Percentiles rank a stretch among this genome's conserved stretches.
Conservation (phyloP, 257 asterid species). For the Nyctanthes arbortristis region DNA sequence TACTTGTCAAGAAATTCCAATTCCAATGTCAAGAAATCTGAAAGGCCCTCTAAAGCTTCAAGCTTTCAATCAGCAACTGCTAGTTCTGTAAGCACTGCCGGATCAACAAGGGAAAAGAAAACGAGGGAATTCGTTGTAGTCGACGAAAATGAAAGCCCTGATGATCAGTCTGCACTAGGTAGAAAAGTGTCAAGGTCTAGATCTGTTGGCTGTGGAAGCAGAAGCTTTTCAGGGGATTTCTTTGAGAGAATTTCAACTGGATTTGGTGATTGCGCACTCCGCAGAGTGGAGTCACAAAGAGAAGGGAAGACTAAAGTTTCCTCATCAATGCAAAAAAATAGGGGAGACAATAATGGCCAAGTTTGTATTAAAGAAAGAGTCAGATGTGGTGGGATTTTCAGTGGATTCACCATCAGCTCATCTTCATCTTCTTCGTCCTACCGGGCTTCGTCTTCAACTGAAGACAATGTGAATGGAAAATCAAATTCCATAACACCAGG, state of each 20-base stretch:
- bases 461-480: constrained; percentile 49
- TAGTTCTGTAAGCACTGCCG: constrained; percentile 27
- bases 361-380: constrained; percentile 84
- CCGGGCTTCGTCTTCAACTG: constrained; percentile 57
- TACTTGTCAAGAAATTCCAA: constrained; percentile 50
- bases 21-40: constrained; percentile 36
- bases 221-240: constrained; percentile 95
- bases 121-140: constrained; percentile 55
- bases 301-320: constrained; percentile 73
- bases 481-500: constrained; percentile 28
- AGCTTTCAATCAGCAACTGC: constrained; percentile 47
- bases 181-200: constrained; percentile 93
- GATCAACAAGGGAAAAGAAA: constrained; percentile 54
- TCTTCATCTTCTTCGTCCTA: constrained; percentile 78
- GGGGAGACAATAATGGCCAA: constrained; percentile 42
- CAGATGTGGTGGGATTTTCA: constrained; percentile 86
- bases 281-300: constrained; percentile 94
- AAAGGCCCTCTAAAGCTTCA: constrained; percentile 34
- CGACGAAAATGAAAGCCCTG: constrained; percentile 75
- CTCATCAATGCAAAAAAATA: constrained; percentile 36
- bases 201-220: constrained; percentile 98
- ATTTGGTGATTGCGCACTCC: constrained; percentile 89
- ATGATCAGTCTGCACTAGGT: constrained; percentile 43
- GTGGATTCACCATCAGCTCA: constrained; percentile 79
- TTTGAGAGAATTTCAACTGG: constrained; percentile 96